Percentiles rank a stretch among this genome's conserved stretches.
phyloP scores from a whole-genome alignment of 225 moss, liverwort and hornwort genomes.

The Anthoceros angustus region DNA sequence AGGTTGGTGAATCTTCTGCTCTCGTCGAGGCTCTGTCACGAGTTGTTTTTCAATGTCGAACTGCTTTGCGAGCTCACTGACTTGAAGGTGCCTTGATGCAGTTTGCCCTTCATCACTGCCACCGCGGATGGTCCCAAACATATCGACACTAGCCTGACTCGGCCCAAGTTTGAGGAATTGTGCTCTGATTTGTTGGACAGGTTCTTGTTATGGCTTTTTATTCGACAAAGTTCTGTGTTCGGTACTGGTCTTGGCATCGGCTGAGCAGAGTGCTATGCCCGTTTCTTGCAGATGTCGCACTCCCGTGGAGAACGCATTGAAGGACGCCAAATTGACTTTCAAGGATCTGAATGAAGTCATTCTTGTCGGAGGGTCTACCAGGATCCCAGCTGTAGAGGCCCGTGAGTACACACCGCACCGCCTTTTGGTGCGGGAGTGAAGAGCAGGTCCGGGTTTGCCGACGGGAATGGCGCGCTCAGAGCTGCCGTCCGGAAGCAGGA shows the following conservation, averaged over 20 bases:
- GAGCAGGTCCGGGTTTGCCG: constrained; percentile 39
- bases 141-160: constrained; percentile 59
- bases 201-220: too few species aligned
- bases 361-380: constrained; percentile 81
- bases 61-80: too few species aligned
- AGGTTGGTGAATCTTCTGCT: constrained; percentile 23
- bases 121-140: constrained; percentile 96
- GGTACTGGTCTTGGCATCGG: background rate
- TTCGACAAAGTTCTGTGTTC: too few species aligned
- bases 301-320: constrained; percentile 75
- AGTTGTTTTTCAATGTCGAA: background rate
- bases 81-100: constrained; percentile 11
- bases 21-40: background rate
- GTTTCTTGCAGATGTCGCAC: constrained; percentile 49
- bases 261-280: too few species aligned
- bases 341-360: constrained; percentile 92
- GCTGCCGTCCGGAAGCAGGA: constrained; percentile 31
- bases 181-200: constrained; percentile 81
- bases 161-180: constrained; percentile 83
- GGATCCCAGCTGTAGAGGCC: constrained; percentile 18
- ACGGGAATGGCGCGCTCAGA: constrained; percentile 41
- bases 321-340: constrained; percentile 67
- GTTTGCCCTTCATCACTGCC: constrained; percentile 89
- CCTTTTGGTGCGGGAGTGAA: constrained; percentile 54
- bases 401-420: constrained; percentile 35